These are phyloP conservation scores for Apocynum venetum DNA, from an alignment of 257 asterid genomes.

Conservation along the genomic window DNA sequence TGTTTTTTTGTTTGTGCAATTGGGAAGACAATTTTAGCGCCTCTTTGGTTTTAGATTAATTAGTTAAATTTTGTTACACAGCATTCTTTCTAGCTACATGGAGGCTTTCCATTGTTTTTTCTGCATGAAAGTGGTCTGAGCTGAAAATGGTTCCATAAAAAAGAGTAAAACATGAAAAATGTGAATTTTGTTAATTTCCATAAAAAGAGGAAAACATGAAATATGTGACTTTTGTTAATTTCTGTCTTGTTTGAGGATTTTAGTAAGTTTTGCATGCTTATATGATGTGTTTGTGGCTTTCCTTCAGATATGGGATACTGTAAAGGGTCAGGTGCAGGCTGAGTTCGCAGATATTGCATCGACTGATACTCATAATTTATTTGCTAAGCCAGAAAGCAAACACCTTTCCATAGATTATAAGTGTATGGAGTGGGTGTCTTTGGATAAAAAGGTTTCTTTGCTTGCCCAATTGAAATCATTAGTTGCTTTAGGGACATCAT, in stretches of 20 bases:
- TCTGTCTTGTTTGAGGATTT: background rate
- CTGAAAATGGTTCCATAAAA: background rate
- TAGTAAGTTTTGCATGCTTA: background rate
- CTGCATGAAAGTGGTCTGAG: background rate
- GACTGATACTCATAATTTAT: slow-evolving; percentile 32
- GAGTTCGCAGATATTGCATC: slow-evolving; percentile 78
- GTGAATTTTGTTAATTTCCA: background rate
- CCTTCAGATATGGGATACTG: slow-evolving; percentile 89
- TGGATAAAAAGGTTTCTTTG: slow-evolving; percentile 59
- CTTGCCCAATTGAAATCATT: slow-evolving; percentile 1
- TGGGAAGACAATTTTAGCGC: background rate
- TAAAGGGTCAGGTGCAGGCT: slow-evolving; percentile 79
- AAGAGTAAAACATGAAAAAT: background rate
- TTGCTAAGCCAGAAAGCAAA: slow-evolving; percentile 55
- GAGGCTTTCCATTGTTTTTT: background rate
- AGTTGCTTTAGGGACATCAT: background rate
- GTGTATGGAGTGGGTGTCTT: slow-evolving; percentile 87
- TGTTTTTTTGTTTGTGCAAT: background rate
- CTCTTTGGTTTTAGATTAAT: background rate
- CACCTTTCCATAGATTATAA: slow-evolving; percentile 91
- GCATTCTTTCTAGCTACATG: background rate
- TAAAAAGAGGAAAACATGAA: background rate
- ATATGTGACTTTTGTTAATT: background rate
- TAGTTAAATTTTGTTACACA: background rate
- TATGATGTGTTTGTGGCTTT: slow-evolving; percentile 15